These are phyloP conservation scores for Astraeus odoratus DNA, from an alignment of 768 basidiomycete genomes.

Conservation along the genomic window DNA sequence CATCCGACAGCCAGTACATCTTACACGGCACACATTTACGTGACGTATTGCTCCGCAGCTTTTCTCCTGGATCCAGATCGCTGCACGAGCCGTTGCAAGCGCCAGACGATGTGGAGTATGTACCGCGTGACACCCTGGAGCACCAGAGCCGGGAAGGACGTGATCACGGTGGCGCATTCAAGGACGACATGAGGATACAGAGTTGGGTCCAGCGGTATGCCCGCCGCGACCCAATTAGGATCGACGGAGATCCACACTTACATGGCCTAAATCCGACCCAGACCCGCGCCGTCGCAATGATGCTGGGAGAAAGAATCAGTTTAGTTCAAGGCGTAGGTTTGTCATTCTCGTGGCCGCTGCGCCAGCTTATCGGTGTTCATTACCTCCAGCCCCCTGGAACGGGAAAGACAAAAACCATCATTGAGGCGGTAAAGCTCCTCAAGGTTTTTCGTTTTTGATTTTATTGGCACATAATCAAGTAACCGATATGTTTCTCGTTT, in stretches of 20 bases:
- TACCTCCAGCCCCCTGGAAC: slow-evolving; percentile 74
- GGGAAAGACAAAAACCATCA: slow-evolving; percentile 89
- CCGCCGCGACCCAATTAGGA: slow-evolving; percentile 45
- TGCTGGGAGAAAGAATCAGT: slow-evolving; percentile 74
- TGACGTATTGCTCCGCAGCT: slow-evolving; percentile 60
- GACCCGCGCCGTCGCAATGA: slow-evolving; percentile 73
- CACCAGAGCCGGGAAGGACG: slow-evolving; percentile 24
- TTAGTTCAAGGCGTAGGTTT: slow-evolving; percentile 78
- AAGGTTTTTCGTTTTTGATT: slow-evolving; percentile 40
- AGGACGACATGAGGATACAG: slow-evolving; percentile 65
- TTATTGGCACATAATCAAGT: neutral
- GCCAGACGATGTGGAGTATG: slow-evolving; percentile 33
- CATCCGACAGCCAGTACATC: slow-evolving; percentile 41
- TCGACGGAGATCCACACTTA: slow-evolving; percentile 76
- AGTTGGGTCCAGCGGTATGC: slow-evolving; percentile 78
- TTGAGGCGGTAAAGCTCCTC: slow-evolving; percentile 74
- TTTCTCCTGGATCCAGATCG: slow-evolving; percentile 28
- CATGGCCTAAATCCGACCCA: slow-evolving; percentile 67
- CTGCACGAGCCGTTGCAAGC: slow-evolving; percentile 29
- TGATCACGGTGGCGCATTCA: slow-evolving; percentile 45
- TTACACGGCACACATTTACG: slow-evolving; percentile 68
- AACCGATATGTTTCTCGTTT: neutral
- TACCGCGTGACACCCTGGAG: slow-evolving; percentile 32
- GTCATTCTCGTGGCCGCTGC: neutral
- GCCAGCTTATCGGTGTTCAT: neutral